Percentiles rank a stretch among this genome's conserved stretches.
Evolutionary conservation across 345 rosid genomes (phyloP).

Genomic region (Aegle marmelos): DNA sequence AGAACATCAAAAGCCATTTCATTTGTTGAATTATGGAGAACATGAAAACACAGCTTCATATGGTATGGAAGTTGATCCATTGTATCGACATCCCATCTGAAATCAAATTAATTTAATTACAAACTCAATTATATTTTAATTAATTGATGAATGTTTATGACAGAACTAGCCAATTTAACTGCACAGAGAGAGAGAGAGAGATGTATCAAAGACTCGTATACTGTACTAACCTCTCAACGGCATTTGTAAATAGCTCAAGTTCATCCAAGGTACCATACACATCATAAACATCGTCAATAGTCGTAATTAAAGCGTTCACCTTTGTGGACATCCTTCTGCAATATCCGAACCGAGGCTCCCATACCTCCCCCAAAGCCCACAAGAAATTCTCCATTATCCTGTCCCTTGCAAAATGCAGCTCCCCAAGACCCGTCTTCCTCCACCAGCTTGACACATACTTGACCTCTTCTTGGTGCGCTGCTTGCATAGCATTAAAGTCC

Average conservation of each 20-base stretch:
- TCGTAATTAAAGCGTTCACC: conserved; percentile 16
- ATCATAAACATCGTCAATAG: conserved; percentile 19
- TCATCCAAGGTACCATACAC: neutral
- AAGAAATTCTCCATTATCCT: conserved; percentile 35
- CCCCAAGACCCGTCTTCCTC: conserved; percentile 24
- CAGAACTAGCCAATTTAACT: too few species aligned
- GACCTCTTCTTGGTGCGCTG: conserved; percentile 39
- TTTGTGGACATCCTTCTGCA: conserved; percentile 28
- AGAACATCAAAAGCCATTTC: conserved; percentile 31
- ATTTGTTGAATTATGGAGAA: conserved; percentile 31
- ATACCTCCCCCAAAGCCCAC: conserved; percentile 27
- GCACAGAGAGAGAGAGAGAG: neutral
- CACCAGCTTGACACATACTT: conserved; percentile 42
- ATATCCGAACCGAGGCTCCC: conserved; percentile 25
- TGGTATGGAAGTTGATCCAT: conserved; percentile 42
- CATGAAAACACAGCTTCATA: conserved; percentile 37
- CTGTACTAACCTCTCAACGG: conserved; percentile 15
- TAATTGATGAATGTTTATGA: too few species aligned
- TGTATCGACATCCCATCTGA: conserved; percentile 37
- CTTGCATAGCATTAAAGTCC: conserved; percentile 45
- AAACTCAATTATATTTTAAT: too few species aligned
- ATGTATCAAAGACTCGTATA: neutral
- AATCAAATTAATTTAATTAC: neutral
- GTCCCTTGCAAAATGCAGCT: conserved; percentile 36
- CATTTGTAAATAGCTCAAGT: neutral